phyloP scores from a whole-genome alignment of 2,329 filamentous ascomycete species.

The Amauroascus niger region DNA sequence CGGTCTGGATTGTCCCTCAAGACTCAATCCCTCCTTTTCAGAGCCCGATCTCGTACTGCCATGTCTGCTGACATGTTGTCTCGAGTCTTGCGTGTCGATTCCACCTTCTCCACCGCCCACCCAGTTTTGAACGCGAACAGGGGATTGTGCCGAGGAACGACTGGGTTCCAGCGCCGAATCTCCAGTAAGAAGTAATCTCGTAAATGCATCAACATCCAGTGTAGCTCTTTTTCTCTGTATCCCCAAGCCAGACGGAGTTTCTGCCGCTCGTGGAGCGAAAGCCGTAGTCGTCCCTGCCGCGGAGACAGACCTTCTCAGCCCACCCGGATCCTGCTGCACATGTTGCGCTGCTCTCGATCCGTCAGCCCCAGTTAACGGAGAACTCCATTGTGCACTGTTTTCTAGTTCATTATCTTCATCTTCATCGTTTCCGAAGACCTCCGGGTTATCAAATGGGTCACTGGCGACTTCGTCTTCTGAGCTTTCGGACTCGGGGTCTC shows the following conservation, averaged over 20 bases:
- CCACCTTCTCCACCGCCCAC: neutral
- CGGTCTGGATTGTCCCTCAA: neutral
- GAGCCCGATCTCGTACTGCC: neutral
- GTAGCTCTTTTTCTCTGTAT: slow-evolving; percentile 31
- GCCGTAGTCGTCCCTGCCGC: neutral
- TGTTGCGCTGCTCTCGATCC: slow-evolving; percentile 20
- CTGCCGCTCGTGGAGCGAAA: neutral
- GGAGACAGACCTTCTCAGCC: neutral
- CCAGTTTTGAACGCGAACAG: neutral
- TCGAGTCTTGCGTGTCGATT: neutral
- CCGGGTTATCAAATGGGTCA: slow-evolving; percentile 33
- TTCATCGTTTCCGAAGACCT: slow-evolving; percentile 22
- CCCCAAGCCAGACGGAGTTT: neutral
- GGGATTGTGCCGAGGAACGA: neutral
- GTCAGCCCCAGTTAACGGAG: slow-evolving; percentile 16
- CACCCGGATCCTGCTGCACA: slow-evolving; percentile 5
- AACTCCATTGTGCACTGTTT: slow-evolving; percentile 17
- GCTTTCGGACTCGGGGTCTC: slow-evolving; percentile 21
- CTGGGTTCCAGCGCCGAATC: slow-evolving; percentile 38
- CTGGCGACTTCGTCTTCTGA: neutral
- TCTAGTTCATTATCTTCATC: slow-evolving; percentile 16
- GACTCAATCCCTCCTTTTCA: neutral
- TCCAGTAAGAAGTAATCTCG: slow-evolving; percentile 64
- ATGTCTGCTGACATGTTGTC: neutral
- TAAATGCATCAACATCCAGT: slow-evolving; percentile 70